phyloP scores from a whole-genome alignment of 352 stramenopile species.

The Phytophthora hybrid region DNA sequence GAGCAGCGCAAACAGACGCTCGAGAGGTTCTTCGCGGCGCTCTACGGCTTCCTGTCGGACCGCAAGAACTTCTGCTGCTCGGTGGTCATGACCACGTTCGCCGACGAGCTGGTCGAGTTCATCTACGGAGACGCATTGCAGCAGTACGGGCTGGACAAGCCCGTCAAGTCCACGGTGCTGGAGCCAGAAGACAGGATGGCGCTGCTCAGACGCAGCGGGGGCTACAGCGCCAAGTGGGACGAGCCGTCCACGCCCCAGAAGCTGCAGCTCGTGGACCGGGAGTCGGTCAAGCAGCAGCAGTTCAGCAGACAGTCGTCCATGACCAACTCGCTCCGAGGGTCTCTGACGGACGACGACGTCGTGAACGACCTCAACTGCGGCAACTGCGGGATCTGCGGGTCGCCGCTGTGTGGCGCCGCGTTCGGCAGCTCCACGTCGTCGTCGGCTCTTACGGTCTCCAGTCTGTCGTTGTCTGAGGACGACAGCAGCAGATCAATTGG shows the following conservation, averaged over 20 bases:
- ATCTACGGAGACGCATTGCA: constrained; percentile 68
- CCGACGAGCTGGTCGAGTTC: constrained; percentile 68
- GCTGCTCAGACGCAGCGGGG: constrained; percentile 10
- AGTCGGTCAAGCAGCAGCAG: constrained; percentile 9
- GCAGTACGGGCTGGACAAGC: constrained; percentile 54
- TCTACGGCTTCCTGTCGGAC: constrained; percentile 67
- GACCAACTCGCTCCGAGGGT: constrained; percentile 30
- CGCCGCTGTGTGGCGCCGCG: constrained; percentile 55
- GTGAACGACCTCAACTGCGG: constrained; percentile 33
- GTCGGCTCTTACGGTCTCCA: constrained; percentile 19
- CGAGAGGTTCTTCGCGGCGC: constrained; percentile 63
- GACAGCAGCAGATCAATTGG: constrained; percentile 30
- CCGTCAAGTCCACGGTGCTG: constrained; percentile 18
- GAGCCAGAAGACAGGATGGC: constrained; percentile 6
- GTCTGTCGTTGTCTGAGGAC: constrained; percentile 40
- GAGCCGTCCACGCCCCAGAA: constrained; percentile 19
- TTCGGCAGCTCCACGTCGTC: constrained; percentile 39
- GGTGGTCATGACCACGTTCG: constrained; percentile 42
- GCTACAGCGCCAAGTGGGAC: constrained; percentile 28
- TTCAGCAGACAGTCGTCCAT: constrained; percentile 22
- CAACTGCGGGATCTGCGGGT: constrained; percentile 53
- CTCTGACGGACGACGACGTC: constrained; percentile 40
- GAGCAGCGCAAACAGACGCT: constrained; percentile 59
- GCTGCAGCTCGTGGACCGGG: constrained; percentile 9
- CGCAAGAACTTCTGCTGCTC: constrained; percentile 68